Base-by-base conservation (phyloP, 768 basidiomycete genomes). In the Agrocybe chaxingu region DNA sequence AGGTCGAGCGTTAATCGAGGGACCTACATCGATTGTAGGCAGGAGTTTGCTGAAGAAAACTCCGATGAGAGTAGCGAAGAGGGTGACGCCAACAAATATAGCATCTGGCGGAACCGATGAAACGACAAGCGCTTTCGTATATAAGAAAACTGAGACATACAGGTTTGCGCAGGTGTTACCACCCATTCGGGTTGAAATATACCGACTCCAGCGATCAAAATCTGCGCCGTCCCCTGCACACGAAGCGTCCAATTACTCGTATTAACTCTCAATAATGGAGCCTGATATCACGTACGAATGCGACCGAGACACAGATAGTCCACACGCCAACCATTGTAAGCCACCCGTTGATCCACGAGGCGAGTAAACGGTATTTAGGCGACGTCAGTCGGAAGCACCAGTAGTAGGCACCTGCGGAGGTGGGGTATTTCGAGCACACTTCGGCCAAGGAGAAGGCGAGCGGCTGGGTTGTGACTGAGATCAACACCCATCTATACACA, bases 331-430 rank as follows among this genome's bases (percentile, higher is more conserved):
- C 82, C 57, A 84, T 70, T 1, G 79, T 82, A 12, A 86, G 65
- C 85, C 85, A 87, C 5, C 85, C 84, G 49, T 81, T 81, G 42
- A 86, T 78, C 79, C 84, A 87, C 11, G 79, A 81, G 2, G 77
- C 64, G 7, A 84, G 56, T 6, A 83, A 65, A 46, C 78, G 71
- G 49, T 71, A 74, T 43, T 67, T 70, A 0, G 81, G 77, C 3
- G 81, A 73, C 0, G 80, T 77, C 7, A 87, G 69, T 42, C 79
- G 75, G 56, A 80, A 85, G 40, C 79, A 78, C 84, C 84, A 87
- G 56, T 86, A 84, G 55, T 82, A 83, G 1, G 81, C 76, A 11
- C 82, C 82, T 0, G 80, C 80, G 0, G 80, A 79, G 1, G 81
- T 83, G 0, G 82, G 82, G 53, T 80, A 83, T 53, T 78, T 78